Evolutionary conservation across 1,139 yeast species (phyloP).

Genomic region (Arxiozyma bovina): DNA sequence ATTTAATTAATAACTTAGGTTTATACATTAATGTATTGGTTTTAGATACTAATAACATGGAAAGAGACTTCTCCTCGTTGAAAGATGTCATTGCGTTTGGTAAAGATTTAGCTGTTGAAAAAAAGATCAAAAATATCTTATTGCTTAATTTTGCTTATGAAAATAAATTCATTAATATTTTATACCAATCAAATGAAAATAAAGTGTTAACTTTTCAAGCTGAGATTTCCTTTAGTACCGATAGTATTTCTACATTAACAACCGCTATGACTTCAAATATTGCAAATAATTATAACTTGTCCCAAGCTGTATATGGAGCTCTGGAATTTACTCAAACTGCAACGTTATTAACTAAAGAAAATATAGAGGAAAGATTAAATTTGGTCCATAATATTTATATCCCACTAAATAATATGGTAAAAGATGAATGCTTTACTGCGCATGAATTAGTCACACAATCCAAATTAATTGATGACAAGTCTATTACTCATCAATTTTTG

Average conservation of each 20-base stretch:
- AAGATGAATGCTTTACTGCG: constrained; percentile 20
- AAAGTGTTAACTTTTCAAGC: not conserved
- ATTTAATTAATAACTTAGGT: not conserved
- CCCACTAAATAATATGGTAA: constrained; percentile 29
- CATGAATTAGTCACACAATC: constrained; percentile 16
- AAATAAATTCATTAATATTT: not conserved
- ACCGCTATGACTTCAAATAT: constrained; percentile 72
- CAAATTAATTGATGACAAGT: constrained; percentile 26
- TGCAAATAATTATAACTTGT: constrained; percentile 43
- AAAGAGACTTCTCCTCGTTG: not conserved
- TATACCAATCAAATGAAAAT: not conserved
- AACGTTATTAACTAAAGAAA: constrained; percentile 31
- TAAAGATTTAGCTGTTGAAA: not conserved
- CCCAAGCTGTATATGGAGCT: constrained; percentile 45
- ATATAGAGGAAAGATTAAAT: not conserved
- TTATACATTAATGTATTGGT: not conserved
- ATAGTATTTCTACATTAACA: constrained; percentile 57
- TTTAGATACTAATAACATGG: not conserved
- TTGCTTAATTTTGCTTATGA: not conserved
- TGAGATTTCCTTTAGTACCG: not conserved
- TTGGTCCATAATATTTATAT: constrained; percentile 25
- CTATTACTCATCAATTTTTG: constrained; percentile 36
- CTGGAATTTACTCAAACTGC: constrained; percentile 52
- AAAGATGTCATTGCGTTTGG: not conserved
- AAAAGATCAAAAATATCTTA: not conserved